phyloP scores from a whole-genome alignment of 352 stramenopile species.

The Globisporangium polare region DNA sequence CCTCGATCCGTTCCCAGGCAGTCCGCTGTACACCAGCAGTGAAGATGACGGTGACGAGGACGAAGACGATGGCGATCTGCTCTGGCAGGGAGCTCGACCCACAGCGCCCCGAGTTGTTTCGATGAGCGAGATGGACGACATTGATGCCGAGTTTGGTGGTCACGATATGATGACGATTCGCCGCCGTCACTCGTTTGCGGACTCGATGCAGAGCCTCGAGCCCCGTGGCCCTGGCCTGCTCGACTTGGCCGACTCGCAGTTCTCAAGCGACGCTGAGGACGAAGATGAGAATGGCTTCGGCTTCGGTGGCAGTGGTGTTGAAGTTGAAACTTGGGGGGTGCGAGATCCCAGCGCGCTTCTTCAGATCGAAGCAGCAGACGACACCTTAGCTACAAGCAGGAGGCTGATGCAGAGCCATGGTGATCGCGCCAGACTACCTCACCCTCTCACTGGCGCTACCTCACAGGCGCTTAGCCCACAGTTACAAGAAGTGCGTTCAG shows the following conservation, averaged over 20 bases:
- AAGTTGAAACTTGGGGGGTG: constrained; percentile 23
- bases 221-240: constrained; percentile 4
- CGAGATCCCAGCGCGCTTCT: constrained; percentile 19
- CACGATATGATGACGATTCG: neutral
- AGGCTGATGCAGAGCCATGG: neutral
- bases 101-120: neutral
- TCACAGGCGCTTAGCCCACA: neutral
- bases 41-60: constrained; percentile 17
- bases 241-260: constrained; percentile 18
- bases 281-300: constrained; percentile 15
- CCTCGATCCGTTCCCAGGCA: constrained; percentile 22
- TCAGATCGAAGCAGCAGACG: constrained; percentile 21
- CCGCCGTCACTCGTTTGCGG: neutral
- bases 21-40: constrained; percentile 24
- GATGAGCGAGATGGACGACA: constrained; percentile 11
- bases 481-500: neutral
- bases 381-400: neutral
- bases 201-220: neutral
- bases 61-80: neutral
- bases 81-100: neutral
- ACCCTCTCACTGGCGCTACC: neutral
- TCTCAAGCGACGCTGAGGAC: constrained; percentile 11
- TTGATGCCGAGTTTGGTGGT: neutral
- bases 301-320: neutral
- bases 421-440: neutral